These are phyloP conservation scores for Trichoderma brevicompactum DNA, from an alignment of 2,329 filamentous ascomycete genomes.

Conservation along the genomic window DNA sequence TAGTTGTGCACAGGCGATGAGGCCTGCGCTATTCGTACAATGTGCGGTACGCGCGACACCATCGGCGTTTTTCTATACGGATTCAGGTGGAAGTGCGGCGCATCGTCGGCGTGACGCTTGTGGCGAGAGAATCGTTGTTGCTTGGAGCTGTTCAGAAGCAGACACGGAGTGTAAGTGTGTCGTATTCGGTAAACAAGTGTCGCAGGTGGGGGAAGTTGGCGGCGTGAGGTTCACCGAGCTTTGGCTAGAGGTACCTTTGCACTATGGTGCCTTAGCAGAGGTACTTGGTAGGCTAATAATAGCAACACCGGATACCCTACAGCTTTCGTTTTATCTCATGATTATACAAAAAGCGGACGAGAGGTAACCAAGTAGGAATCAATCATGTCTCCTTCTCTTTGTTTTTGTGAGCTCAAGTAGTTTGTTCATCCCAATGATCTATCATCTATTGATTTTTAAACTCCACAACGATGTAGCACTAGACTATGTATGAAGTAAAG, in stretches of 20 bases:
- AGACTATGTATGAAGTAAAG: neutral
- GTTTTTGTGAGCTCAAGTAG: neutral
- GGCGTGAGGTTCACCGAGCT: constrained; percentile 14
- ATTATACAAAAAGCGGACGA: neutral
- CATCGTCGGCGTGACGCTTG: constrained; percentile 20
- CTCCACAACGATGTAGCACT: constrained; percentile 2
- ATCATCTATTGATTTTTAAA: constrained; percentile 13
- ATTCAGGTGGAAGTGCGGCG: constrained; percentile 2
- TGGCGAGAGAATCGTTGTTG: neutral
- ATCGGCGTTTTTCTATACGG: constrained; percentile 17
- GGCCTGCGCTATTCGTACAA: constrained; percentile 25
- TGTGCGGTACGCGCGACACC: constrained; percentile 8
- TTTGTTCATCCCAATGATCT: neutral
- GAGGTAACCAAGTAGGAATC: neutral
- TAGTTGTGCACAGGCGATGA: constrained; percentile 22
- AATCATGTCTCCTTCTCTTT: neutral
- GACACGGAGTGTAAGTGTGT: constrained; percentile 8
- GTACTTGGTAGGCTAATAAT: neutral
- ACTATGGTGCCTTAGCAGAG: neutral
- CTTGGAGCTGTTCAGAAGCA: constrained; percentile 3
- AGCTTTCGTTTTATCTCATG: neutral
- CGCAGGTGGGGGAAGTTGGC: constrained; percentile 15
- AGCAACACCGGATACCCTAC: neutral
- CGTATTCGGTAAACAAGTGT: constrained; percentile 12
- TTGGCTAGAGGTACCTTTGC: constrained; percentile 5